These are phyloP conservation scores for Dendrobium officinale DNA, from an alignment of 106 monocot species.

Conservation along the genomic window DNA sequence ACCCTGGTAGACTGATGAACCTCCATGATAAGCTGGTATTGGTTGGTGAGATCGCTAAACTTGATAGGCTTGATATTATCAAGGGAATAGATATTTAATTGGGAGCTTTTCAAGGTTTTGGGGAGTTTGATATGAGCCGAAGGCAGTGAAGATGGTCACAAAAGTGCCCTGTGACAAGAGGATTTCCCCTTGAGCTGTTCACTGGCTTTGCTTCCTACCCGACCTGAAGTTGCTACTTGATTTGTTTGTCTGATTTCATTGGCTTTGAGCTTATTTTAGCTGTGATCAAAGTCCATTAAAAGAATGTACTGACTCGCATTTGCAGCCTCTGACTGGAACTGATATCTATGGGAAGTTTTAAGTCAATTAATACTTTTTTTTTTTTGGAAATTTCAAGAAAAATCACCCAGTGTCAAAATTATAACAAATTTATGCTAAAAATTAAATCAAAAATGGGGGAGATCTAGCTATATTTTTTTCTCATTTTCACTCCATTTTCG, in stretches of 20 bases:
- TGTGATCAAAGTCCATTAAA: no score
- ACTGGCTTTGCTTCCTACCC: slow-evolving; percentile 82
- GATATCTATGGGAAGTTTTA: neutral
- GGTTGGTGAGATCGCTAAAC: slow-evolving; percentile 79
- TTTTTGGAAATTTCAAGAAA: no score
- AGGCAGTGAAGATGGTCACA: slow-evolving; percentile 72
- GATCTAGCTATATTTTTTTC: no score
- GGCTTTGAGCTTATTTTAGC: neutral
- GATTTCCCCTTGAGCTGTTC: slow-evolving; percentile 71
- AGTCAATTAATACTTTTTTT: no score
- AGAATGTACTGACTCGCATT: no score
- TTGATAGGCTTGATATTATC: slow-evolving; percentile 49
- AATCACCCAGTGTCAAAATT: no score
- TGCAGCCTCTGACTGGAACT: neutral
- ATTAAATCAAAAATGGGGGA: no score
- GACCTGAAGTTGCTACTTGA: slow-evolving; percentile 52
- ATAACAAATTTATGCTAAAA: no score
- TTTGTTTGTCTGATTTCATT: neutral
- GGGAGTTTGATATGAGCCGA: slow-evolving; percentile 62
- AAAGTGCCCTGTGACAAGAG: slow-evolving; percentile 66
- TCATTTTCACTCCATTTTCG: no score
- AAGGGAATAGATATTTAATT: slow-evolving; percentile 66
- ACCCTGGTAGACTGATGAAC: slow-evolving; percentile 75
- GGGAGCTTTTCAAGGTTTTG: slow-evolving; percentile 87
- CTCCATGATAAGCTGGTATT: slow-evolving; percentile 51